Conservation (phyloP, 305 asterid species). For the Fraxinus platypoda region DNA sequence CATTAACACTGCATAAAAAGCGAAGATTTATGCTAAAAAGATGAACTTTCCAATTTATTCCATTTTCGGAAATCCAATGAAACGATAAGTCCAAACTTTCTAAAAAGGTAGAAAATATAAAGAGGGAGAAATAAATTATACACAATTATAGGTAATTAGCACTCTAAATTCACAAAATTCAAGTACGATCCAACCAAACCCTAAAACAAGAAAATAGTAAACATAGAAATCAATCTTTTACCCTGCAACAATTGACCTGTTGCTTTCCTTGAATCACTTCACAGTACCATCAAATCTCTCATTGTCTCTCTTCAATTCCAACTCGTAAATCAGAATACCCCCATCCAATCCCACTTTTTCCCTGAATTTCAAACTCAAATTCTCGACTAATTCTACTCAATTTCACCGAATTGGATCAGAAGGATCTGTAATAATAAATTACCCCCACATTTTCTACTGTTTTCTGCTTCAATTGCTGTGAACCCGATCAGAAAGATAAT, state of each 20-base stretch:
- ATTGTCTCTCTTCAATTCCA: neutral
- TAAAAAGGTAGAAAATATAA: conserved; percentile 5
- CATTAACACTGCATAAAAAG: neutral
- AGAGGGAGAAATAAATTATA: neutral
- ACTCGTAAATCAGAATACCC: conserved; percentile 19
- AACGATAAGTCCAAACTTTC: neutral
- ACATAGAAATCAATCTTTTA: conserved; percentile 11
- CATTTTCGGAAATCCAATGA: conserved; percentile 6
- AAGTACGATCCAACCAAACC: conserved; percentile 7
- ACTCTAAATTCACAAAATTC: neutral
- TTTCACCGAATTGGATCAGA: conserved; percentile 28
- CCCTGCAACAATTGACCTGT: conserved; percentile 6
- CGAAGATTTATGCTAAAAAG: neutral
- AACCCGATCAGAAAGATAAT: conserved; percentile 27
- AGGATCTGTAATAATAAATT: conserved; percentile 39
- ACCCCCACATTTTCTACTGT: conserved; percentile 30
- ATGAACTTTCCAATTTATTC: conserved; percentile 2
- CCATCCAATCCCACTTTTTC: conserved; percentile 22
- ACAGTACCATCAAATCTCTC: conserved; percentile 19
- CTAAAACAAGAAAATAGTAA: neutral
- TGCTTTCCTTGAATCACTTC: conserved; percentile 25
- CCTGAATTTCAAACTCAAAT: conserved; percentile 21
- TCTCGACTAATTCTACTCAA: conserved; percentile 18
- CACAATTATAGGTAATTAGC: neutral
- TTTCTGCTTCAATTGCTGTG: conserved; percentile 18